These are phyloP conservation scores for Nosema granulosis DNA, from an alignment of 371 early-diverging fungal genomes.

Conservation along the genomic window DNA sequence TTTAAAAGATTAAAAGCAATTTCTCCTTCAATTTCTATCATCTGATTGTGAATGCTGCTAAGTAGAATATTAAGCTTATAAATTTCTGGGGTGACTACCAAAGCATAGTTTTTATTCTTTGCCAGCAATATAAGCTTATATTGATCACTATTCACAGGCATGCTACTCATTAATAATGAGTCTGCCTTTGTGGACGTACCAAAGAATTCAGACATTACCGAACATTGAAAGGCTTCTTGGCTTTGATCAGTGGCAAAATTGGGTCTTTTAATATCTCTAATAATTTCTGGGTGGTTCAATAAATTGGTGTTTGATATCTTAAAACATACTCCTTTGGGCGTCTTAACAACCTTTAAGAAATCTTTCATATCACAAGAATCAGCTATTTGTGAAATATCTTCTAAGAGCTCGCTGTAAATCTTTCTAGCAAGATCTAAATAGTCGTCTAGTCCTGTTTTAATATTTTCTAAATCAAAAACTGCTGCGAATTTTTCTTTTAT, in stretches of 20 bases:
- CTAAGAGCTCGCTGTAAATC: background rate
- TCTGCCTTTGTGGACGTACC: no score
- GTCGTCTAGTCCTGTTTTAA: background rate
- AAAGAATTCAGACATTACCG: no score
- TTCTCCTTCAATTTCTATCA: constrained; percentile 8
- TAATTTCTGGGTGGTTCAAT: no score
- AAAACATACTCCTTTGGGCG: background rate
- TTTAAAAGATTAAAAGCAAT: background rate
- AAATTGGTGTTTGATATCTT: background rate
- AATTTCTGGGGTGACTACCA: background rate
- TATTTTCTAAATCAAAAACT: background rate
- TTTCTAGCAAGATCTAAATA: constrained; percentile 4
- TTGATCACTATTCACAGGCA: background rate
- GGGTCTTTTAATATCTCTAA: no score
- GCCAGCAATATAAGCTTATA: background rate
- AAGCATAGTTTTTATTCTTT: background rate
- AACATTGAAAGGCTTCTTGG: no score
- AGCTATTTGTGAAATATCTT: background rate
- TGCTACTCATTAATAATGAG: no score
- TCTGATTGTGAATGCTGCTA: background rate
- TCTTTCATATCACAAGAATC: background rate
- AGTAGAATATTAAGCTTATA: background rate
- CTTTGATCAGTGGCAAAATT: no score
- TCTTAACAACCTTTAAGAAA: background rate
- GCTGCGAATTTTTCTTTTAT: background rate